phyloP scores from a whole-genome alignment of 2,329 filamentous ascomycete genomes.

The Sporothrix brasiliensis region DNA sequence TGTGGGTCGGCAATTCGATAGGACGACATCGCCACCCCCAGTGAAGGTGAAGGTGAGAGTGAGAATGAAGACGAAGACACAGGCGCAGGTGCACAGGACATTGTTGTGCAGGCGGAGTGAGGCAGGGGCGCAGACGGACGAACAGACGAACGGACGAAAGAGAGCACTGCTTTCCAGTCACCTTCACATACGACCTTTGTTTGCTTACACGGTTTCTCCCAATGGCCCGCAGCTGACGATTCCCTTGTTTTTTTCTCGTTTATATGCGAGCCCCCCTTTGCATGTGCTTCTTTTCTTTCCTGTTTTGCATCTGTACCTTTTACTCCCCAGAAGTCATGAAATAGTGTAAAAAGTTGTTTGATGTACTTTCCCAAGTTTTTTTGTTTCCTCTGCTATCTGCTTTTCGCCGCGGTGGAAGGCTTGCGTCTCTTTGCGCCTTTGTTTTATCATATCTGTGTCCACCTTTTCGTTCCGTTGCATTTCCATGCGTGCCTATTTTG shows the following conservation, averaged over 20 bases:
- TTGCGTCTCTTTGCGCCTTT: neutral
- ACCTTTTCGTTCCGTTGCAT: neutral
- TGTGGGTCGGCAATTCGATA: slow-evolving; percentile 45
- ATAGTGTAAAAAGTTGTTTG: slow-evolving; percentile 11
- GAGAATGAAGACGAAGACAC: neutral
- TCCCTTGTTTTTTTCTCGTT: neutral
- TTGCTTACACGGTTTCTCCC: neutral
- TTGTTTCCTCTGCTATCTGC: neutral
- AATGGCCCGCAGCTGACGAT: neutral
- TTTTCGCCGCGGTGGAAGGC: neutral
- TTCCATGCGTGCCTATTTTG: neutral
- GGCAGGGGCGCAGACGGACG: too few relatives aligned
- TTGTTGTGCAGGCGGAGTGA: neutral
- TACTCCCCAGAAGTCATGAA: neutral
- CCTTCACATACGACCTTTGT: neutral
- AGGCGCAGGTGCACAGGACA: neutral
- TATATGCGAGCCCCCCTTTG: neutral
- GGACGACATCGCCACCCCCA: neutral
- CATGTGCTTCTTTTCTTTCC: neutral
- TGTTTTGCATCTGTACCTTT: neutral
- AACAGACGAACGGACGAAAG: neutral
- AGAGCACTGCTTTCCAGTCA: neutral
- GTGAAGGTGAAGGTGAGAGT: neutral
- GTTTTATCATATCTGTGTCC: neutral
- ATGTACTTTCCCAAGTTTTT: neutral